Percentiles rank a stretch among this genome's conserved stretches.
Evolutionary conservation across 768 basidiomycete species (phyloP).

Genomic region (Daedaleopsis nitida): DNA sequence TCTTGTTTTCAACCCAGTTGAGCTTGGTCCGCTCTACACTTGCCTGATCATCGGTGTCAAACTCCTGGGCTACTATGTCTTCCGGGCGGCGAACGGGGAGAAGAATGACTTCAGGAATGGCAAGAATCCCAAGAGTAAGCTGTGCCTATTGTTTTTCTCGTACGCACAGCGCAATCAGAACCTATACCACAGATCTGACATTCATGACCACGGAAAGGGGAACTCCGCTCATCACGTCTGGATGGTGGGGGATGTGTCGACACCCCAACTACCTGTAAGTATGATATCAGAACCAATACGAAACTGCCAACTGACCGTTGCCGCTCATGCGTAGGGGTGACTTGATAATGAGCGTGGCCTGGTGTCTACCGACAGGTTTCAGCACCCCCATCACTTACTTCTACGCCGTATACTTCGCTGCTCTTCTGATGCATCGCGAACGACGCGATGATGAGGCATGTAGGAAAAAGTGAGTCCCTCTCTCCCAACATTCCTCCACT

Average conservation of each 20-base stretch:
- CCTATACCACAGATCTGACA: slow-evolving; percentile 60
- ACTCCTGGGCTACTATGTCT: slow-evolving; percentile 84
- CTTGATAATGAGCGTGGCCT: slow-evolving; percentile 85
- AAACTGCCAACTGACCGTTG: too few relatives aligned
- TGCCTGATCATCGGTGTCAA: slow-evolving; percentile 65
- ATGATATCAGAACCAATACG: too few relatives aligned
- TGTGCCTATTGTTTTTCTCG: background rate
- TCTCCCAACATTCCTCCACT: background rate
- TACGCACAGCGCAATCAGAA: background rate
- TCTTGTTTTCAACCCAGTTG: slow-evolving; percentile 82
- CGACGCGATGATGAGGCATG: slow-evolving; percentile 91
- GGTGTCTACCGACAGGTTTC: slow-evolving; percentile 93
- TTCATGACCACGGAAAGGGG: slow-evolving; percentile 84
- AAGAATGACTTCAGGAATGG: slow-evolving; percentile 97
- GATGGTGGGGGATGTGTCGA: slow-evolving; percentile 95
- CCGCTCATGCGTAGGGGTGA: slow-evolving; percentile 60
- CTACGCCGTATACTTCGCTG: slow-evolving; percentile 85
- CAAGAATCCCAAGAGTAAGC: slow-evolving; percentile 87
- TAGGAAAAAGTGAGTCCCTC: slow-evolving; percentile 68
- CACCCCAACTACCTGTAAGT: slow-evolving; percentile 91
- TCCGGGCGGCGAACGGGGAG: slow-evolving; percentile 84
- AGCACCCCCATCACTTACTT: slow-evolving; percentile 94
- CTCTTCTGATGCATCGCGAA: slow-evolving; percentile 90
- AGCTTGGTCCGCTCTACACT: slow-evolving; percentile 66
- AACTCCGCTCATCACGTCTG: slow-evolving; percentile 87